Conservation (phyloP, 1,284 basidiomycete genomes). For the Porphyrellus sp. region DNA sequence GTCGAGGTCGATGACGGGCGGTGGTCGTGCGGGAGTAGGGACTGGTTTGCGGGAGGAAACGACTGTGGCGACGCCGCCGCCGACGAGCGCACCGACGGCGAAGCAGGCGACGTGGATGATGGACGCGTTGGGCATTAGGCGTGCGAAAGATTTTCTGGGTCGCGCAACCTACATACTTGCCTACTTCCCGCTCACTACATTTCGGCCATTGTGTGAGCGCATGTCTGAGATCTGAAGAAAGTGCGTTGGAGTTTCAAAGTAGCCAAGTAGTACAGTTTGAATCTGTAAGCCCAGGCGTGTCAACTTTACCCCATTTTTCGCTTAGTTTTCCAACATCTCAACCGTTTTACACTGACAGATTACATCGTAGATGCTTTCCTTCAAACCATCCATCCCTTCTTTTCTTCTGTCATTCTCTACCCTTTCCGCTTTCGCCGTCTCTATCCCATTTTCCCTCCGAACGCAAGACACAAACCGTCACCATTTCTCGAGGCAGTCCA, state of each 20-base stretch:
- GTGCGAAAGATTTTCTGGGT: too few relatives aligned
- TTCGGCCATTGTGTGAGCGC: too few relatives aligned
- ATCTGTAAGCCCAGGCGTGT: too few relatives aligned
- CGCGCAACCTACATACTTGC: too few relatives aligned
- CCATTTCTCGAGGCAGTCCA: slow-evolving; percentile 28
- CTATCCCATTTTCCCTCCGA: slow-evolving; percentile 48
- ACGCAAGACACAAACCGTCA: slow-evolving; percentile 15
- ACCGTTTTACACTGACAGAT: too few relatives aligned
- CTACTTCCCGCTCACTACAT: too few relatives aligned
- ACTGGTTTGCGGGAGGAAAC: slow-evolving; percentile 36
- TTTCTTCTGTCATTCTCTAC: slow-evolving; percentile 41
- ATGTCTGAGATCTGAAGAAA: too few relatives aligned
- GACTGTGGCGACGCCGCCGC: slow-evolving; percentile 60
- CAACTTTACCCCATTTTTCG: too few relatives aligned
- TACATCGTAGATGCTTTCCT: slow-evolving; percentile 41
- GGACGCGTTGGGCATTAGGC: slow-evolving; percentile 40
- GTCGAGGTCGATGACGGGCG: slow-evolving; percentile 39
- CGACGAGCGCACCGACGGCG: slow-evolving; percentile 66
- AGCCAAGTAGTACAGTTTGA: too few relatives aligned
- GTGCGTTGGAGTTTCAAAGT: too few relatives aligned
- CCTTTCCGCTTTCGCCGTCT: slow-evolving; percentile 41
- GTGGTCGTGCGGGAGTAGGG: slow-evolving; percentile 11
- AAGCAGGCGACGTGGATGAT: slow-evolving; percentile 66
- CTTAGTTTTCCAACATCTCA: neutral
- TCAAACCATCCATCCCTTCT: slow-evolving; percentile 43